Conservation (phyloP, 140 eudicot species). For the Stevia rebaudiana region DNA sequence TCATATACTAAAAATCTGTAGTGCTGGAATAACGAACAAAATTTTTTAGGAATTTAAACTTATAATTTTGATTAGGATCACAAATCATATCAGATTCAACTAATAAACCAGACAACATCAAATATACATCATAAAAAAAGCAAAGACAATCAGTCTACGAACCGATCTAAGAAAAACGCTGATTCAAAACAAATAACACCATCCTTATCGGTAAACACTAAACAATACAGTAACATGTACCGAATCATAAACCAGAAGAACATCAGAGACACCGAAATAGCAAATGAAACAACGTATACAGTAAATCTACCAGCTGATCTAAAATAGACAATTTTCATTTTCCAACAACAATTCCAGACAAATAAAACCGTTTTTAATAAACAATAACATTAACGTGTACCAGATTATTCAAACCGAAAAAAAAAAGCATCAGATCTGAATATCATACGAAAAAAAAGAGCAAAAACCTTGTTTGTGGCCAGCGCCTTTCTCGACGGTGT, state of each 20-base stretch:
- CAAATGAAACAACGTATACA: not conserved
- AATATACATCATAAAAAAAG: not conserved
- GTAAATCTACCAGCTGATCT: not conserved
- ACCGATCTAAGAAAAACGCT: not conserved
- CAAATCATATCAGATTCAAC: not conserved
- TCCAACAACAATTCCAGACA: not conserved
- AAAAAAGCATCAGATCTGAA: slow-evolving; percentile 23
- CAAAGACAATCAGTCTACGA: not conserved
- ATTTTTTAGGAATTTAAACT: not conserved
- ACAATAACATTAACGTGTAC: not conserved
- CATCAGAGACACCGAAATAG: not conserved
- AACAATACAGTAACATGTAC: not conserved
- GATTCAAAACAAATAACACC: not conserved
- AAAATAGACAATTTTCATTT: not conserved
- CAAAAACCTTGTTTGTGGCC: slow-evolving; percentile 87
- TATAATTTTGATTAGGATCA: not conserved
- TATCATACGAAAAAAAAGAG: too few species aligned
- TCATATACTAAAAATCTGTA: not conserved
- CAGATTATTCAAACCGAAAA: not conserved
- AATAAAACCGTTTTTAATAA: not conserved
- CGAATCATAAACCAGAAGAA: not conserved
- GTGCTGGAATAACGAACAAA: not conserved
- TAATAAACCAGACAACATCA: not conserved
- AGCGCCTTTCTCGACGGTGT: slow-evolving; percentile 68
- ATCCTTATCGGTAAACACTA: not conserved